Evolutionary conservation across 345 rosid genomes (phyloP), one percentile per base, ranked within the genome.

Genomic region (Bruguiera parviflora): DNA sequence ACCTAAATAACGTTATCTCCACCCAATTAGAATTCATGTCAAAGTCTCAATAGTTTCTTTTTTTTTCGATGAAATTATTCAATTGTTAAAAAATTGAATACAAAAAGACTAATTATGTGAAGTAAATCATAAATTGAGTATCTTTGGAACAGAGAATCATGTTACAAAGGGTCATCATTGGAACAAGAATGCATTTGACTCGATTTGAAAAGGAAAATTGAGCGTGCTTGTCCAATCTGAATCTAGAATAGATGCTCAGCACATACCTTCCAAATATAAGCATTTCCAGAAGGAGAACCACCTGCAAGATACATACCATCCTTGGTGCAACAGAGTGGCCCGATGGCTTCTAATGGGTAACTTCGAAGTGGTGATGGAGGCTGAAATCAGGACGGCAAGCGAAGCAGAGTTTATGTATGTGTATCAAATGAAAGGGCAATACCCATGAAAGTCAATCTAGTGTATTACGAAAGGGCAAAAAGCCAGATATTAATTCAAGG

Each of bases 181-280:
- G 59, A 56, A 56, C 59, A 21, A 6, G 7, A 56, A 27, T 39
- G 49, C 49, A 43, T 43, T 43, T 3, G 5, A 43, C 49, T 43
- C 49, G 5, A 15, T 3, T 43, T 43, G 18, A 1, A 15, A 13
- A 43, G 18, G 49, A 11, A 39, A 39, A 39, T 11, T 39, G 27
- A 19, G 39, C 19, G 37, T 16, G 28, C 5, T 35, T 8, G 53
- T 53, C 16, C 10, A 15, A 37, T 21, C 43, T 28, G 27, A 2
- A 58, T 5, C 66, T 29, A 28, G 47, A 64, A 15, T 3, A 56
- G 3, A 21, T 43, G 43, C 13, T 58, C 57, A 25, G 47, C 21
- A 71, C 76, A 65, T 51, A 85, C 88, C 85, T 82, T 85, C 89
- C 89, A 85, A 1, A 85, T 58, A 75, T 82, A 80, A 65, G 71